Evolutionary conservation across 2,329 filamentous ascomycete genomes (phyloP).

Genomic region (Clonostachys rhizophaga): DNA sequence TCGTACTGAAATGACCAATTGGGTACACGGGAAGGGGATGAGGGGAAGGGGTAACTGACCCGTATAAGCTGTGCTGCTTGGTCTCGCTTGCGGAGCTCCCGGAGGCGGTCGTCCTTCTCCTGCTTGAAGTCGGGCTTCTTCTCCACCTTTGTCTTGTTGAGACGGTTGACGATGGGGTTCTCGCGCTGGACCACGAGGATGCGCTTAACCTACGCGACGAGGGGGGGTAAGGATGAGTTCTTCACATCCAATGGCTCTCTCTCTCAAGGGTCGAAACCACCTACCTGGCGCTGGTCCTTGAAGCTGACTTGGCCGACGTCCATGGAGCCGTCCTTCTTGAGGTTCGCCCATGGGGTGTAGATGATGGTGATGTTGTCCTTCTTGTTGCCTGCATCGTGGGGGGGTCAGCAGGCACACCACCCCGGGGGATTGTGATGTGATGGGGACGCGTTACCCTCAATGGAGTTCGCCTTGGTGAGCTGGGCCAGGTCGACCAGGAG

Average conservation of each 20-base stretch:
- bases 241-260: too few relatives aligned
- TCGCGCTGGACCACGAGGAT: constrained; percentile 76
- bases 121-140: constrained; percentile 77
- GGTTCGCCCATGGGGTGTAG: constrained; percentile 96
- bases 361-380: constrained; percentile 96
- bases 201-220: constrained; percentile 60
- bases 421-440: neutral
- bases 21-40: neutral
- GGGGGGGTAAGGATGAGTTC: neutral
- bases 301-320: constrained; percentile 92
- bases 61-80: constrained; percentile 55
- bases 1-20: too few relatives aligned
- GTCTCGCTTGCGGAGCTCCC: constrained; percentile 68
- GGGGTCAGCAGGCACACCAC: neutral
- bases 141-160: constrained; percentile 95
- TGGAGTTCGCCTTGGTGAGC: constrained; percentile 97
- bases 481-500: constrained; percentile 89
- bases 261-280: neutral
- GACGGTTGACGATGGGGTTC: constrained; percentile 90
- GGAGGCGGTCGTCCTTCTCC: constrained; percentile 74
- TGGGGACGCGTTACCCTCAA: constrained; percentile 61
- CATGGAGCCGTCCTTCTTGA: constrained; percentile 95
- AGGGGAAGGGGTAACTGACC: constrained; percentile 35
- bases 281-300: constrained; percentile 72
- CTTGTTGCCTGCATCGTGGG: constrained; percentile 69